A percentile compares a stretch with the other conserved stretches of the same genome.
Evolutionary conservation across 148 eudicot genomes (phyloP).

Genomic region (Rhododendron vialii): DNA sequence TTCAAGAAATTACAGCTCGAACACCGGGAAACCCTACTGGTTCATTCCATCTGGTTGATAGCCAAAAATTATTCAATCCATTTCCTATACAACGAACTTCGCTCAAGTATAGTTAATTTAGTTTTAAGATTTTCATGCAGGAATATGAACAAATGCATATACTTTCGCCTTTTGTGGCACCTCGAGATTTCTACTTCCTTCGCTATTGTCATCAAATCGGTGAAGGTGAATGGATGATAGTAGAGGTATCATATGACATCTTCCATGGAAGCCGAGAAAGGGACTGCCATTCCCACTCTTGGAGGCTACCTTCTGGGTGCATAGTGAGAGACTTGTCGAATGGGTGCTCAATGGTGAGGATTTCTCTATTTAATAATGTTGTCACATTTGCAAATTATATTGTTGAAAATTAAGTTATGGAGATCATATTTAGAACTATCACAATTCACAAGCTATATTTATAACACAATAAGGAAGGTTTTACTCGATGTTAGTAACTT

Average conservation of each 20-base stretch:
- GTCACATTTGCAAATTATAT: not conserved
- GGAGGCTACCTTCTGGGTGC: conserved; percentile 65
- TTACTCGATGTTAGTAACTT: not conserved
- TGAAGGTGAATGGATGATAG: conserved; percentile 35
- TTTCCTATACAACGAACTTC: not conserved
- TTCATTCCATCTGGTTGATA: conserved; percentile 41
- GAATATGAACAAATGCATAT: conserved; percentile 42
- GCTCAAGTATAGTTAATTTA: not conserved
- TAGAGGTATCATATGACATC: conserved; percentile 39
- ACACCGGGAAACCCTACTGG: conserved; percentile 21
- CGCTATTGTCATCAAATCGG: conserved; percentile 36
- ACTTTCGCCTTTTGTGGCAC: conserved; percentile 41
- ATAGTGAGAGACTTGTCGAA: conserved; percentile 35
- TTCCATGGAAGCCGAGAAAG: conserved; percentile 9
- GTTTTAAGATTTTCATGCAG: conserved; percentile 23
- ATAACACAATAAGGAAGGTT: not conserved
- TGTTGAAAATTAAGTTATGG: not conserved
- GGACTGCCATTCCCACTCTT: conserved; percentile 20
- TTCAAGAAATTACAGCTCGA: conserved; percentile 32
- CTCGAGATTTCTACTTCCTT: conserved; percentile 38
- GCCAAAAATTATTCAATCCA: not conserved
- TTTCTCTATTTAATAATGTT: not conserved
- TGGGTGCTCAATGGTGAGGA: conserved; percentile 29
- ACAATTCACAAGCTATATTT: not conserved
- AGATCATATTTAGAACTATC: not conserved